Evolutionary conservation across 495 filamentous ascomycete species (phyloP).

Genomic region (Poronia punctata): DNA sequence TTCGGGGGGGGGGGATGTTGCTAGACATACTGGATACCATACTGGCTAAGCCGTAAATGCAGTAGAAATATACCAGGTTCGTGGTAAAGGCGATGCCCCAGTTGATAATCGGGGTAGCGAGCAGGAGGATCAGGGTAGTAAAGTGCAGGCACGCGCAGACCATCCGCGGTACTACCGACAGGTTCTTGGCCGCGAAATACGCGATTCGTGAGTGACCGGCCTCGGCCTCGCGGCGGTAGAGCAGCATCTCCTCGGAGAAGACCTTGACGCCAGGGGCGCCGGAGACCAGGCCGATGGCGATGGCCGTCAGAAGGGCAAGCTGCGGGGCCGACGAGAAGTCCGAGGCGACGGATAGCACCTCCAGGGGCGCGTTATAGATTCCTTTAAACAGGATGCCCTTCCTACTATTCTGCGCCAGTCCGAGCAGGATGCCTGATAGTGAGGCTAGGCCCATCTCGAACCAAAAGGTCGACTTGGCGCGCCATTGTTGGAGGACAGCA

Average conservation of each 20-base stretch:
- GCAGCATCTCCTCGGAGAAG: constrained; percentile 51
- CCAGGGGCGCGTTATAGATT: constrained; percentile 41
- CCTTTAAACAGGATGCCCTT: constrained; percentile 48
- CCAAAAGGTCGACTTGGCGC: constrained; percentile 37
- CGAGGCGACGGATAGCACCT: constrained; percentile 43
- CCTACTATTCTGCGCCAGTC: constrained; percentile 39
- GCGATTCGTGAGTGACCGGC: constrained; percentile 48
- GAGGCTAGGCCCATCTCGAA: constrained; percentile 46
- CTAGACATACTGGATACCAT: constrained; percentile 24
- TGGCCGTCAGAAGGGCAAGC: constrained; percentile 40
- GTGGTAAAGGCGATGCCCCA: constrained; percentile 37
- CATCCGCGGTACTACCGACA: constrained; percentile 43
- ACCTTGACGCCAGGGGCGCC: constrained; percentile 47
- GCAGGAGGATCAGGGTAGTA: constrained; percentile 42
- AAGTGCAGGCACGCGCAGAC: constrained; percentile 48
- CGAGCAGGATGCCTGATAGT: constrained; percentile 47
- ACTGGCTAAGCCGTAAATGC: constrained; percentile 51
- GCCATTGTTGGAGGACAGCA: constrained; percentile 48
- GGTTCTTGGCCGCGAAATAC: constrained; percentile 51
- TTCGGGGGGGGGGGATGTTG: constrained; percentile 6
- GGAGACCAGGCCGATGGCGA: constrained; percentile 49
- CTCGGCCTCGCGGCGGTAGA: constrained; percentile 45
- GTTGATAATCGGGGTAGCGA: constrained; percentile 42
- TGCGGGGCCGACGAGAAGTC: constrained; percentile 42
- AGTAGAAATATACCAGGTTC: constrained; percentile 51